Evolutionary conservation across 73 alveolate genomes (phyloP).

Genomic region (Urostyla sp.): DNA sequence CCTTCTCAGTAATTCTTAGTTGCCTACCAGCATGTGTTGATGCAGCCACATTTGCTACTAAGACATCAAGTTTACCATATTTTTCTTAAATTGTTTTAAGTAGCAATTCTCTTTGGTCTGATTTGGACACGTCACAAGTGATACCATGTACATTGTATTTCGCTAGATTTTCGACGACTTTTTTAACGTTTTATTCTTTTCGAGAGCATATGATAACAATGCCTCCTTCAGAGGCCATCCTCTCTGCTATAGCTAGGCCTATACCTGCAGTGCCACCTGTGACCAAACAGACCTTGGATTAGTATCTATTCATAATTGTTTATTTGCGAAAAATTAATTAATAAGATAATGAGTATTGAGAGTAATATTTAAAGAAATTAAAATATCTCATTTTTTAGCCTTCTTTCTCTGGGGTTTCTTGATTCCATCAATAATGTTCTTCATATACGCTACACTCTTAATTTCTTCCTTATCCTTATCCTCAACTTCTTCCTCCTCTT

Average conservation of each 20-base stretch:
- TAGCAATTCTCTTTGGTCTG: constrained; percentile 71
- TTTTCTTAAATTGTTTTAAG: constrained; percentile 71
- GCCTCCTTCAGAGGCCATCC: constrained; percentile 90
- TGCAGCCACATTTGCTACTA: constrained; percentile 86
- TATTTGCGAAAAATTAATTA: too few species aligned
- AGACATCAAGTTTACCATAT: constrained; percentile 85
- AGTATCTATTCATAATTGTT: constrained; percentile 77
- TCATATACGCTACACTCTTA: neutral
- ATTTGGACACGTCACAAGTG: constrained; percentile 82
- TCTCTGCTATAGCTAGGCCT: constrained; percentile 85
- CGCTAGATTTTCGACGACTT: constrained; percentile 61
- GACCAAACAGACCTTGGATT: constrained; percentile 76
- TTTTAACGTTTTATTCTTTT: constrained; percentile 71
- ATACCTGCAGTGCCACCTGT: constrained; percentile 91
- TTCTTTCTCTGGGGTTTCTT: too few species aligned
- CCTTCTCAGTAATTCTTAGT: constrained; percentile 75
- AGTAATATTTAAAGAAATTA: too few species aligned
- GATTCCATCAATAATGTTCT: too few species aligned
- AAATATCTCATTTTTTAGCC: too few species aligned
- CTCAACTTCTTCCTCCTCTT: constrained; percentile 42
- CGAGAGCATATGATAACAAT: constrained; percentile 83
- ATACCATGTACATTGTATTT: constrained; percentile 77
- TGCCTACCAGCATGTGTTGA: constrained; percentile 75
- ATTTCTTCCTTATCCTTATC: neutral
- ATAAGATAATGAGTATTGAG: too few species aligned